Base-by-base conservation (phyloP, 2,329 filamentous ascomycete species). In the Neospermospora avenae region DNA sequence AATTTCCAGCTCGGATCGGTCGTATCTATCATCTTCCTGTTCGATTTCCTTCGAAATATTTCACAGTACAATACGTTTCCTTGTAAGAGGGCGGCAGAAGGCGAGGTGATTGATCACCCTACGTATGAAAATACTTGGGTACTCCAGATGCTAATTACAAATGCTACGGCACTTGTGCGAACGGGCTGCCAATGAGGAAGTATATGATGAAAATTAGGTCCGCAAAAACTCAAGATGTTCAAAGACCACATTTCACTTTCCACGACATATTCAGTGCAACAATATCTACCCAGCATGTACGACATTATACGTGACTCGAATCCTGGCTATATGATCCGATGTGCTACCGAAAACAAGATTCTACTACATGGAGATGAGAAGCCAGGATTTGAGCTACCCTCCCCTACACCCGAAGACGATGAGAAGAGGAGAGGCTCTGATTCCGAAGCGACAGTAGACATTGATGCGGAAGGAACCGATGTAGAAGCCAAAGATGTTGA, bases 371-470 rank as follows among this genome's bases (percentile, higher is more conserved):
- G 35, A 18, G 52, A 55, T 24, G 52, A 55, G 37, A 14, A 37
- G 31, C 52, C 52, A 14, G 52, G 37, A 28, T 55, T 55, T 41
- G 22, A 55, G 37, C 34, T 55, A 28, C 52, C 52, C 34, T 55
- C 52, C 5, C 52, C 52, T 31, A 55, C 35, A 13, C 24, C 34
- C 6, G 35, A 42, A 20, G 44, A 22, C 13, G 24, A 46, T 13
- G 44, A 46, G 20, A 55, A 55, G 22, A 44, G n/a, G 13, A 25
- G 28, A 18, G 52, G n/a, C 28, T 10, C n/a, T 8, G 16, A 42
- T 4, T 55, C 52, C 5, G 51, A 54, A 28, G 22, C 7, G 4
- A 25, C 51, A 42, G 42, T 37, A 13, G 37, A 39, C 18, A 13
- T 39, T 11, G 37, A 39, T n/a, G 2, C 4, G 13, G 37, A 39